These are phyloP conservation scores for Trichoderma breve DNA, from an alignment of 2,329 filamentous ascomycete genomes.

Conservation along the genomic window DNA sequence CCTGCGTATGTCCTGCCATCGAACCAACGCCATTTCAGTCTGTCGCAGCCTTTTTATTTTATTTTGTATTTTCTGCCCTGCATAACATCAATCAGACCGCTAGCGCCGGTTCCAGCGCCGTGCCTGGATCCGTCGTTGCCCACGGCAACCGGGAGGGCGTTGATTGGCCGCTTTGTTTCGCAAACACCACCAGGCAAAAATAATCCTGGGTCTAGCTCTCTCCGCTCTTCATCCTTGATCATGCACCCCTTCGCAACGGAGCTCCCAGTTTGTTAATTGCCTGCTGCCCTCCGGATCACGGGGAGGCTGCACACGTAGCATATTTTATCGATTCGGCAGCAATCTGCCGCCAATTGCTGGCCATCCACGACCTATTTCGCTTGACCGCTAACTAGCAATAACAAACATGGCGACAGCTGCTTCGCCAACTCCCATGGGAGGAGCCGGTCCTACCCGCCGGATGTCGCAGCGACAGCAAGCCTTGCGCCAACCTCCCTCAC, in stretches of 20 bases:
- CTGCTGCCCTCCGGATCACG: constrained; percentile 38
- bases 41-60: background rate
- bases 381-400: constrained; percentile 24
- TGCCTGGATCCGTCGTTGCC: constrained; percentile 29
- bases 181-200: constrained; percentile 28
- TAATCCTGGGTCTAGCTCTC: constrained; percentile 21
- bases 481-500: constrained; percentile 49
- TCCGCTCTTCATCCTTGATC: constrained; percentile 20
- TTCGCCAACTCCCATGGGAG: constrained; percentile 56
- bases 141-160: constrained; percentile 29
- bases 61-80: background rate
- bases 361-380: constrained; percentile 21
- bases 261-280: constrained; percentile 18
- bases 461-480: constrained; percentile 58
- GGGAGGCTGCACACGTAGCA: constrained; percentile 41
- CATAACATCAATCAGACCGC: background rate
- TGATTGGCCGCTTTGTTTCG: constrained; percentile 32
- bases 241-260: constrained; percentile 17
- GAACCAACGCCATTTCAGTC: background rate
- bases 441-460: constrained; percentile 49
- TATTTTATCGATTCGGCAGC: constrained; percentile 32
- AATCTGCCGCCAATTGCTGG: constrained; percentile 23
- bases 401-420: constrained; percentile 46
- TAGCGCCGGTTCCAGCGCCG: background rate
- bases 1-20: background rate